Percentiles rank a stretch among this genome's conserved stretches.
Evolutionary conservation across 257 asterid genomes (phyloP).

Genomic region (Capsicum rhomboideum): DNA sequence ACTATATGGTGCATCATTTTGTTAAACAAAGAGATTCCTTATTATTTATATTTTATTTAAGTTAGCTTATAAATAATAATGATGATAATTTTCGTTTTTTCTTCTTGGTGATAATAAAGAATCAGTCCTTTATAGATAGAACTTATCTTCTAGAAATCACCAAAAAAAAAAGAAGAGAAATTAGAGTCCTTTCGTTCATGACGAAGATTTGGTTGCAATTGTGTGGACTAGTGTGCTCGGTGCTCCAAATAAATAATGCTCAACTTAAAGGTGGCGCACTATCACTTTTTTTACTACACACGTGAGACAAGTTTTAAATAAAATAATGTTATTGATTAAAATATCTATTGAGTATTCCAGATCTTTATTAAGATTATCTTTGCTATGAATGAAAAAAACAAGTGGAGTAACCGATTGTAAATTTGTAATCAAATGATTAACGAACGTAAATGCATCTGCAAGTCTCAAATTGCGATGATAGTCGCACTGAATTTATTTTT

Average conservation of each 20-base stretch:
- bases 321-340: background rate
- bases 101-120: background rate
- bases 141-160: background rate
- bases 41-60: background rate
- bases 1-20: background rate
- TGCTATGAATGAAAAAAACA: background rate
- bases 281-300: background rate
- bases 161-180: background rate
- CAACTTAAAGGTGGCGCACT: background rate
- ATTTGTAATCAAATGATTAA: background rate
- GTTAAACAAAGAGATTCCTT: background rate
- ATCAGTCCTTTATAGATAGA: background rate
- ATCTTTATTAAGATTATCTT: background rate
- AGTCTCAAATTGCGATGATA: background rate
- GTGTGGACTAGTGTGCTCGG: background rate
- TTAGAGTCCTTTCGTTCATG: background rate
- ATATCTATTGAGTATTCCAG: background rate
- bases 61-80: background rate
- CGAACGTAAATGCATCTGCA: background rate
- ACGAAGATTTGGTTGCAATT: background rate
- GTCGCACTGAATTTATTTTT: background rate
- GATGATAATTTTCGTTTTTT: background rate
- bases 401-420: background rate
- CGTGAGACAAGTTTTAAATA: background rate
- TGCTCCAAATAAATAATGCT: background rate